Base-by-base conservation (phyloP, 1,284 basidiomycete species). In the Mixia osmundae region DNA sequence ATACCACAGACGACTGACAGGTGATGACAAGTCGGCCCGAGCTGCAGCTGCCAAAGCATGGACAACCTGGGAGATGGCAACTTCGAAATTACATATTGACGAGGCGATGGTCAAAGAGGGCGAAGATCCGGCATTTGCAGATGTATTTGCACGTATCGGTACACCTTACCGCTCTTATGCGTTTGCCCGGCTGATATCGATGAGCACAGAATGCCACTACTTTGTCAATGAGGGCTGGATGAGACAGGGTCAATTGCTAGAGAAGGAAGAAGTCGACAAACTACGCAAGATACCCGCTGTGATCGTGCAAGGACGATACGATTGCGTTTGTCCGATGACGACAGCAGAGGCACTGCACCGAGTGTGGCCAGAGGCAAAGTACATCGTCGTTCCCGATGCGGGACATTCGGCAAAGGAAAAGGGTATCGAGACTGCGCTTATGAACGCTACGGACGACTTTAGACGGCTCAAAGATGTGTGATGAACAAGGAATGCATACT, bases 151-250 rank as follows among this genome's bases (percentile, higher is more conserved):
- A 4, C 61, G 72, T 30, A 87, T 91, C n/a, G n/a, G n/a, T n/a
- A n/a, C n/a, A n/a, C n/a, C n/a, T n/a, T n/a, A n/a, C n/a, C n/a
- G n/a, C n/a, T n/a, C n/a, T n/a, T n/a, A n/a, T n/a, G n/a, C n/a
- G n/a, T n/a, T n/a, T n/a, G n/a, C n/a, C n/a, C n/a, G n/a, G n/a
- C n/a, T n/a, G n/a, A n/a, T n/a, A n/a, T n/a, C n/a, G n/a, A n/a
- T n/a, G n/a, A n/a, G n/a, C n/a, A n/a, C n/a, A 42, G 85, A 91
- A 59, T 79, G 80, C 50, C 83, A 91, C 52, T 94, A 77, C 56
- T 89, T 91, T 51, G 61, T 80, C 23, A 21, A 33, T 42, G 42
- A 70, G 65, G 85, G 80, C 3, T 94, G 82, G 59, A 75, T 91
- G 71, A 62, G 73, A 24, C 77, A 89, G 24, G 83, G 85, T 0